Evolutionary conservation across 768 basidiomycete genomes (phyloP).

Genomic region (Tylopilus subfusipes): DNA sequence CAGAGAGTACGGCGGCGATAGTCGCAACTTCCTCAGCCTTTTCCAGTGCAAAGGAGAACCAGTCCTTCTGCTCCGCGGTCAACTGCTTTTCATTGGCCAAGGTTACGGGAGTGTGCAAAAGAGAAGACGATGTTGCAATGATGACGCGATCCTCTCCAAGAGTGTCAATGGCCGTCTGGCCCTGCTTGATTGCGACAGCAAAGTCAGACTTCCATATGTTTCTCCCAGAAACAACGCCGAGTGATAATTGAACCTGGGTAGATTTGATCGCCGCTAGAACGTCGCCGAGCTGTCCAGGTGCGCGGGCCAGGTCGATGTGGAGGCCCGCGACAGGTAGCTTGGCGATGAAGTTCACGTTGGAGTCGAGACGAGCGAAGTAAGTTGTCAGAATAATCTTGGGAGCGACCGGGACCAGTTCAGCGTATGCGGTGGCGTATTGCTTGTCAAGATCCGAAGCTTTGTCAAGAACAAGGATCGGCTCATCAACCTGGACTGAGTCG

Average conservation of each 20-base stretch:
- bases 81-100: slow-evolving; percentile 90
- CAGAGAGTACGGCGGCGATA: slow-evolving; percentile 81
- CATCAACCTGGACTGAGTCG: slow-evolving; percentile 94
- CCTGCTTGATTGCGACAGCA: slow-evolving; percentile 71
- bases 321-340: slow-evolving; percentile 92
- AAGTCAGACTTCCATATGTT: slow-evolving; percentile 99
- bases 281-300: slow-evolving; percentile 80
- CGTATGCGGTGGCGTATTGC: slow-evolving; percentile 77
- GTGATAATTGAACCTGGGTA: slow-evolving; percentile 78
- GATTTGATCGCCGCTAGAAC: slow-evolving; percentile 81
- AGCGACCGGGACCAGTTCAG: slow-evolving; percentile 73
- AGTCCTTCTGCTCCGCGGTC: slow-evolving; percentile 85
- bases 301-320: slow-evolving; percentile 96
- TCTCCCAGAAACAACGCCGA: slow-evolving; percentile 95
- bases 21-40: slow-evolving; percentile 88
- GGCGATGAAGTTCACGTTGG: slow-evolving; percentile 81
- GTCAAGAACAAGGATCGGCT: slow-evolving; percentile 95
- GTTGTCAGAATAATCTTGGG: slow-evolving; percentile 94
- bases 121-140: slow-evolving; percentile 93
- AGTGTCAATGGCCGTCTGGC: slow-evolving; percentile 77
- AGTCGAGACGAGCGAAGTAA: slow-evolving; percentile 95
- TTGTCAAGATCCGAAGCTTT: slow-evolving; percentile 69
- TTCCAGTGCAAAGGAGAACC: slow-evolving; percentile 98
- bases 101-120: slow-evolving; percentile 97
- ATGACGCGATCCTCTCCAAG: slow-evolving; percentile 89